phyloP scores from a whole-genome alignment of 495 filamentous ascomycete species.

The Penicillium verhagenii region DNA sequence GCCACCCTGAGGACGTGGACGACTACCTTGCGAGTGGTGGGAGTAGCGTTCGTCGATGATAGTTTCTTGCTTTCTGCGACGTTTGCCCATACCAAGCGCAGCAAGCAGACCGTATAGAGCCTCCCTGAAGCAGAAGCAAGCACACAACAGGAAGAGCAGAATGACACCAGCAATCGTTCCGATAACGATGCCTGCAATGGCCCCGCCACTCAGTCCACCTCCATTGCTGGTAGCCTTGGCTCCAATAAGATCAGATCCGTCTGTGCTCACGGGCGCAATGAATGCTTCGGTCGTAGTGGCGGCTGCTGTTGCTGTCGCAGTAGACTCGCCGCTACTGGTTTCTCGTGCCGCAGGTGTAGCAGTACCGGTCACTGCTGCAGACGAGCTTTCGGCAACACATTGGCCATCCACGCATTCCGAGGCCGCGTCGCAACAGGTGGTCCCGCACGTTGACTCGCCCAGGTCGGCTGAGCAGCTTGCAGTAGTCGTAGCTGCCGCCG shows the following conservation, averaged over 20 bases:
- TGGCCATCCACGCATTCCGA: slow-evolving; percentile 60
- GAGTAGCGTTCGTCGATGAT: slow-evolving; percentile 72
- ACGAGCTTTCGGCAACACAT: slow-evolving; percentile 42
- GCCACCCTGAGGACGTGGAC: slow-evolving; percentile 56
- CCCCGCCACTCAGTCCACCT: slow-evolving; percentile 70
- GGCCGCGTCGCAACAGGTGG: slow-evolving; percentile 68
- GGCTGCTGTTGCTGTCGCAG: slow-evolving; percentile 53
- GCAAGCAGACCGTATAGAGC: slow-evolving; percentile 63
- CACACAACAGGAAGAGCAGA: slow-evolving; percentile 69
- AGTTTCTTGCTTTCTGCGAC: slow-evolving; percentile 52
- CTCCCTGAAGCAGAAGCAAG: slow-evolving; percentile 69
- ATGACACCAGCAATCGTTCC: slow-evolving; percentile 75
- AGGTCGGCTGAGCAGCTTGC: slow-evolving; percentile 57
- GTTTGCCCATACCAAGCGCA: slow-evolving; percentile 60
- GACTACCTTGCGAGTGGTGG: slow-evolving; percentile 42
- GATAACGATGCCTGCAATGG: slow-evolving; percentile 94
- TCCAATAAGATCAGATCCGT: slow-evolving; percentile 46
- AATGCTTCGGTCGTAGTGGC: slow-evolving; percentile 61
- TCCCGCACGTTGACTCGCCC: slow-evolving; percentile 67
- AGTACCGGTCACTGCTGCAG: slow-evolving; percentile 33
- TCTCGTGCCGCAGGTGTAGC: slow-evolving; percentile 62
- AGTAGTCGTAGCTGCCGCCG: slow-evolving; percentile 41
- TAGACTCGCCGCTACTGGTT: slow-evolving; percentile 60
- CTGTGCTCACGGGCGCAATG: slow-evolving; percentile 55
- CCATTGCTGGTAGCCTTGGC: slow-evolving; percentile 34